These are phyloP conservation scores for Polytrichum formosum DNA, from an alignment of 225 moss, liverwort and hornwort genomes.

Conservation along the genomic window DNA sequence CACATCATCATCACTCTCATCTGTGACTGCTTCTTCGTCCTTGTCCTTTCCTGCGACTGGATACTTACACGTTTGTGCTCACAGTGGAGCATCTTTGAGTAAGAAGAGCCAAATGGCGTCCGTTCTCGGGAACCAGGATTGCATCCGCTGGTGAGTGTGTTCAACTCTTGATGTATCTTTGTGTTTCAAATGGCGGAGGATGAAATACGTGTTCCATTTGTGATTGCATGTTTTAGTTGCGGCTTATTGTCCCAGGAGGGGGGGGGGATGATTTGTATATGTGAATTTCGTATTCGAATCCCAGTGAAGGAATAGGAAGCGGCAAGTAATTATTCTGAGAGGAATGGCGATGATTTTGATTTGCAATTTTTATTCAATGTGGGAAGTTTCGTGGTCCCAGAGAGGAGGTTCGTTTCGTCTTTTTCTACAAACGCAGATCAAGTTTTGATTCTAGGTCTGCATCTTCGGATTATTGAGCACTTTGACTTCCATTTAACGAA, in stretches of 20 bases:
- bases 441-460: too few species aligned
- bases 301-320: too few species aligned
- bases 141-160: conserved; percentile 22
- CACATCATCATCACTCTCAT: neutral
- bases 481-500: too few species aligned
- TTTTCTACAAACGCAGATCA: too few species aligned
- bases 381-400: too few species aligned
- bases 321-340: too few species aligned
- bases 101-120: conserved; percentile 6
- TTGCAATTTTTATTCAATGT: too few species aligned
- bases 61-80: conserved; percentile 1
- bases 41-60: conserved; percentile 6
- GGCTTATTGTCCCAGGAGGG: neutral
- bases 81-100: conserved; percentile 1
- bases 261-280: neutral
- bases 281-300: neutral
- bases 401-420: too few species aligned
- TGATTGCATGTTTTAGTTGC: neutral
- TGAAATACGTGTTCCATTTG: neutral
- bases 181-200: neutral
- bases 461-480: too few species aligned
- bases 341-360: too few species aligned
- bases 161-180: neutral
- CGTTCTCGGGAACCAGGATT: conserved; percentile 36
- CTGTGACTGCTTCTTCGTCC: conserved; percentile 5